phyloP scores from a whole-genome alignment of 2,329 filamentous ascomycete species.

The Penicillium sp. region DNA sequence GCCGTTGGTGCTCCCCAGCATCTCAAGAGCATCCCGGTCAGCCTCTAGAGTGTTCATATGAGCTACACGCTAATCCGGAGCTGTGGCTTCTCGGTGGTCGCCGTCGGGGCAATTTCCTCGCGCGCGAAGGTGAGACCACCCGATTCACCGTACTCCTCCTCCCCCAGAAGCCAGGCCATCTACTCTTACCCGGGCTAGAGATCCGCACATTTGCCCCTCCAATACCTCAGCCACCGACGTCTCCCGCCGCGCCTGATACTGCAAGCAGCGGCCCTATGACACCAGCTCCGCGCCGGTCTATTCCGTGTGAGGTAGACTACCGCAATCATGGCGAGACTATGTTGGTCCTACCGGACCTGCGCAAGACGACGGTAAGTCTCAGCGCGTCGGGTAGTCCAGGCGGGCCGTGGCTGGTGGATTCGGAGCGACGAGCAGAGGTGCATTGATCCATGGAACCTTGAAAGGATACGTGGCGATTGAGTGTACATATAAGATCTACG shows the following conservation, averaged over 20 bases:
- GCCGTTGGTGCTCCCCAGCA: conserved; percentile 49
- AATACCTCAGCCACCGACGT: conserved; percentile 23
- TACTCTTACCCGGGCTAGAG: conserved; percentile 76
- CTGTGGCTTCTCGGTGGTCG: conserved; percentile 83
- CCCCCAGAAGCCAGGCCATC: conserved; percentile 72
- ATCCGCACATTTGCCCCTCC: conserved; percentile 62
- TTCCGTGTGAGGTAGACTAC: conserved; percentile 75
- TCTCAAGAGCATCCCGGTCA: conserved; percentile 36
- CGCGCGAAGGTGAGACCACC: conserved; percentile 45
- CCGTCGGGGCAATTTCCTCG: conserved; percentile 70
- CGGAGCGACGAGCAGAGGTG: conserved; percentile 44
- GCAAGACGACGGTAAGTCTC: conserved; percentile 69
- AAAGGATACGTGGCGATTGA: not conserved
- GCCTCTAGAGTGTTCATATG: conserved; percentile 75
- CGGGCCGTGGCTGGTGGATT: conserved; percentile 65
- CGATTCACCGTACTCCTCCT: conserved; percentile 71
- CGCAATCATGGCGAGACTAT: conserved; percentile 75
- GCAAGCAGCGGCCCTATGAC: conserved; percentile 12
- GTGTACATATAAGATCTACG: conserved; percentile 19
- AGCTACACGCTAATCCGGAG: conserved; percentile 70
- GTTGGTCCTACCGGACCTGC: conserved; percentile 68
- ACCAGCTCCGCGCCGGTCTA: conserved; percentile 32
- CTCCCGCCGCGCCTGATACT: conserved; percentile 15
- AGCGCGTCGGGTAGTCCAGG: conserved; percentile 60
- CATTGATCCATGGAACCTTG: conserved; percentile 3